Conservation (phyloP, 179 eudicot species). For the Spinacia oleracea region DNA sequence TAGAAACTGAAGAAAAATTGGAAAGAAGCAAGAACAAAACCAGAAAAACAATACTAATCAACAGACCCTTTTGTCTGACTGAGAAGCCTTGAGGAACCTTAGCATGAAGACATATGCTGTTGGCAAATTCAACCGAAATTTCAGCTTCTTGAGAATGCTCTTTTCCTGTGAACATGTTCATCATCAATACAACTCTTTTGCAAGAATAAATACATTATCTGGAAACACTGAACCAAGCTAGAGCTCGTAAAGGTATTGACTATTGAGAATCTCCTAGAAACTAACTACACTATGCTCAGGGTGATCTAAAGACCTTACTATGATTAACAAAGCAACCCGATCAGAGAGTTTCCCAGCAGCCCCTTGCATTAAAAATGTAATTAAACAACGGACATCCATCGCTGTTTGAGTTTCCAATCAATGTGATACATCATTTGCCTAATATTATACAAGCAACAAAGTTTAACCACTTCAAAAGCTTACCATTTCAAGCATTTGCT, state of each 20-base stretch:
- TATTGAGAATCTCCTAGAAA: not conserved
- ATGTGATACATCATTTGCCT: not conserved
- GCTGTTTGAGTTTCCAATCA: conserved; percentile 1
- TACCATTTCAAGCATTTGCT: conserved; percentile 87
- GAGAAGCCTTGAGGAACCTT: conserved; percentile 88
- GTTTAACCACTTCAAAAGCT: conserved; percentile 4
- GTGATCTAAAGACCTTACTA: not conserved
- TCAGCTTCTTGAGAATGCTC: conserved; percentile 64
- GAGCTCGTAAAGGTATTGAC: not conserved
- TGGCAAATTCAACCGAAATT: conserved; percentile 83
- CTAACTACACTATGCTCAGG: not conserved
- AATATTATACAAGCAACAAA: not conserved
- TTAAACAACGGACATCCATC: not conserved
- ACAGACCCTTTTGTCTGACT: conserved; percentile 63
- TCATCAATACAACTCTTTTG: not conserved
- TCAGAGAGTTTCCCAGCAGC: not conserved
- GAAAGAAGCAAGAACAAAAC: not conserved
- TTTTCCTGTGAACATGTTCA: conserved; percentile 57
- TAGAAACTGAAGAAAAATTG: not conserved
- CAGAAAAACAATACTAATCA: not conserved
- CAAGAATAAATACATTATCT: not conserved
- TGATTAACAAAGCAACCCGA: not conserved
- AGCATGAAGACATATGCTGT: conserved; percentile 94
- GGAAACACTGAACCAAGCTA: not conserved
- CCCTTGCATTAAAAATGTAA: not conserved